Base-by-base conservation (phyloP, 352 stramenopile genomes). In the Globisporangium splendens region DNA sequence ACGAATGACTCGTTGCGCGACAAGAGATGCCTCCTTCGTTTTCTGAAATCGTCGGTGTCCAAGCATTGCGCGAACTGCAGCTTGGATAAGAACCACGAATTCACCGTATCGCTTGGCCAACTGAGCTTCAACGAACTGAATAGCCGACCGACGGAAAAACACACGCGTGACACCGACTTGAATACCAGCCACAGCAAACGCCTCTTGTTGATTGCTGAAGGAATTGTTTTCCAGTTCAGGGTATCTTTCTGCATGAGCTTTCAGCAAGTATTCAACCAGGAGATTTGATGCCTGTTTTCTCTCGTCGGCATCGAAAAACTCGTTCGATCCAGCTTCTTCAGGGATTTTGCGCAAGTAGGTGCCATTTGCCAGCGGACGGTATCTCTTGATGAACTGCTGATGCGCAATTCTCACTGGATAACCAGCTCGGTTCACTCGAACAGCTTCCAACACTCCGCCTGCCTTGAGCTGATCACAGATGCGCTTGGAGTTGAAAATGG, bases 371-470 rank as follows among this genome's bases (percentile, higher is more conserved):
- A 97, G 68, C n/a, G 88, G 79, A 17, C 86, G 83, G 59, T 97
- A 91, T 10, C 84, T 96, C 67, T 93, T 88, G 38, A 94, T 70
- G 56, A 99, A 99, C 59, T 95, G 80, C 57, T 91, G 67, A 69
- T 99, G 96, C 38, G 77, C 79, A 21, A 99, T 86, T 61, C 98
- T 96, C 55, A 99, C 96, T 28, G 97, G 97, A 70, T 99, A 99
- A 5, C 97, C 98, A 39, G 96, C 88, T 44, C 97, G 92, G 60
- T 98, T 97, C 18, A 99, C 97, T 48, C 96, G 91, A 24, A 99
- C 97, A 10, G 97, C 98, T 73, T 99, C 98, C 10, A 99, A 85
- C n/a, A 99, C 96, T 82, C 98, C 98, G 65, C 96, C 96, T 48
- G 98, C 98, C 59, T 93, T 89, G 3, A 99, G 70, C 76, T 99